phyloP scores from a whole-genome alignment of 768 basidiomycete species.

The Leucogyrophana mollusca region DNA sequence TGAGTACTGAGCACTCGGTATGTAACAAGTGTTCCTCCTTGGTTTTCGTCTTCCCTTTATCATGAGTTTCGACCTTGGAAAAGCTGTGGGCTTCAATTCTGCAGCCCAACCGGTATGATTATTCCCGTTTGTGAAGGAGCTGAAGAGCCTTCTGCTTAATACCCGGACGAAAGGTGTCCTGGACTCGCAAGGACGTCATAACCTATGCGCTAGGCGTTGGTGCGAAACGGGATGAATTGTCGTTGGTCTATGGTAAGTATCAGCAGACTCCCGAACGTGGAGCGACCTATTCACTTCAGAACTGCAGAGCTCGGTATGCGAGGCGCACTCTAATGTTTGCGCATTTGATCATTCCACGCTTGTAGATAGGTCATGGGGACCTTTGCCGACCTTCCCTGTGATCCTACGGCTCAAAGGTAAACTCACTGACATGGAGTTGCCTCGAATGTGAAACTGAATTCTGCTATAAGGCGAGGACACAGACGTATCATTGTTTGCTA shows the following conservation, averaged over 20 bases:
- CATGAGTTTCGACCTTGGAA: conserved; percentile 60
- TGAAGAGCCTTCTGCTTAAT: background rate
- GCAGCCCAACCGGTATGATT: conserved; percentile 56
- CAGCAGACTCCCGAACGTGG: background rate
- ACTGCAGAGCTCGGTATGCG: conserved; percentile 50
- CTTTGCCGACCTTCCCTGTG: conserved; percentile 85
- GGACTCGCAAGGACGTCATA: conserved; percentile 83
- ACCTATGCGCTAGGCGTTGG: conserved; percentile 81
- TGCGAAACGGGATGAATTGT: conserved; percentile 70
- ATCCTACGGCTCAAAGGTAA: conserved; percentile 70
- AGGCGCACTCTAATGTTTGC: background rate
- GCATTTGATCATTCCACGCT: background rate
- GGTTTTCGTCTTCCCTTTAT: background rate
- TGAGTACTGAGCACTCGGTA: too few relatives aligned
- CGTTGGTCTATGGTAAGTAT: conserved; percentile 66
- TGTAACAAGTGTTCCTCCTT: too few relatives aligned
- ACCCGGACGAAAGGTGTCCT: conserved; percentile 53
- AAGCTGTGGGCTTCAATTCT: conserved; percentile 61
- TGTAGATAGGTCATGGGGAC: conserved; percentile 64
- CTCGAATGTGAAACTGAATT: background rate
- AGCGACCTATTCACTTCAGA: background rate
- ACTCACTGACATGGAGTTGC: conserved; percentile 2
- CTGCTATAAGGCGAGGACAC: conserved; percentile 44
- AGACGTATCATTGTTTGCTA: conserved; percentile 70
- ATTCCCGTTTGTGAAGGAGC: conserved; percentile 3